phyloP scores from a whole-genome alignment of 2,329 filamentous ascomycete genomes.

The Ceratocystis huliohia region DNA sequence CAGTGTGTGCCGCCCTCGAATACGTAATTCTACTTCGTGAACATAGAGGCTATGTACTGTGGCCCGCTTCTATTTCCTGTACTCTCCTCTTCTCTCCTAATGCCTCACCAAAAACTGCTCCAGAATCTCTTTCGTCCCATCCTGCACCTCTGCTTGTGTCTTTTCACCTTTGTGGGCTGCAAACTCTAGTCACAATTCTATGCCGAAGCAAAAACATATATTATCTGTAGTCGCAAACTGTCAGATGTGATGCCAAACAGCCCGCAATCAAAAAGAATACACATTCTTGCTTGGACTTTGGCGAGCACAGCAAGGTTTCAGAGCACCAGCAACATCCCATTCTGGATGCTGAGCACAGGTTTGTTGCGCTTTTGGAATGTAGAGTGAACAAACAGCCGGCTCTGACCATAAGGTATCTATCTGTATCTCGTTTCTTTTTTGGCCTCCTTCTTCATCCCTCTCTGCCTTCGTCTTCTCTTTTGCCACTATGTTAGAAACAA shows the following conservation, averaged over 20 bases:
- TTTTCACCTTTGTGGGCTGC: background rate
- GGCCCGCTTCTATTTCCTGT: background rate
- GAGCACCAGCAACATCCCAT: background rate
- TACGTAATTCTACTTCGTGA: background rate
- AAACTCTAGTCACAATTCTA: background rate
- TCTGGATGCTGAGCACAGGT: background rate
- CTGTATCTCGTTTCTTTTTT: background rate
- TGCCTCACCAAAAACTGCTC: background rate
- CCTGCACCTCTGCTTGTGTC: background rate
- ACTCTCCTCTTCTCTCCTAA: background rate
- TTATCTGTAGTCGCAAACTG: background rate
- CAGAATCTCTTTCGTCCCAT: background rate
- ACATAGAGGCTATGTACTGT: background rate
- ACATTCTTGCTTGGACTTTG: background rate
- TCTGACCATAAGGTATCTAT: background rate
- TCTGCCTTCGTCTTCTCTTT: background rate
- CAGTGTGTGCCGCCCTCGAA: too few relatives aligned
- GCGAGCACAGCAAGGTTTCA: background rate
- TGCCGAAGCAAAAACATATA: background rate
- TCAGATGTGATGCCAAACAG: background rate
- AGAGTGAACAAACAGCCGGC: background rate
- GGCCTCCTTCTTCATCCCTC: background rate
- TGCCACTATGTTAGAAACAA: constrained; percentile 1
- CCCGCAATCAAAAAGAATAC: background rate
- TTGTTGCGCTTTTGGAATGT: background rate